Percentiles rank a stretch among this genome's conserved stretches.
Evolutionary conservation across 208 protist species (phyloP).

Genomic region (Histomonas meleagridis): DNA sequence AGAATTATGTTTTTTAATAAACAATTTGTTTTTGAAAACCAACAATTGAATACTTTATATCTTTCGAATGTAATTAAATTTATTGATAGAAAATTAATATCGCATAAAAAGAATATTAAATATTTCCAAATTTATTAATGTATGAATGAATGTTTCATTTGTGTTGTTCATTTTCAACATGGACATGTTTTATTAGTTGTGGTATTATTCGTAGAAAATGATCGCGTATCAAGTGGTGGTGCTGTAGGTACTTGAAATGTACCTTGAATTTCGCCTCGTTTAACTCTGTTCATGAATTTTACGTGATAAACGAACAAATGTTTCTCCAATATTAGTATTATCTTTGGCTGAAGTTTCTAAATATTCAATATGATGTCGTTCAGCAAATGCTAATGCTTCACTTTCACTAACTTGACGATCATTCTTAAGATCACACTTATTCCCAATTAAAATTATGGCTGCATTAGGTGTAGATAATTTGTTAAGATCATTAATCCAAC

Average conservation of each 20-base stretch:
- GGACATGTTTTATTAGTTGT: no score
- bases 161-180: no score
- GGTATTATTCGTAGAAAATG: no score
- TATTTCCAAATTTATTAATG: no score
- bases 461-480: not conserved
- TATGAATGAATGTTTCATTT: no score
- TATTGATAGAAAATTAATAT: no score
- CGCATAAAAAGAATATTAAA: no score
- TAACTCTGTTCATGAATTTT: not conserved
- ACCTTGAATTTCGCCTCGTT: not conserved
- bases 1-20: no score
- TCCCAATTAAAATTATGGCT: not conserved
- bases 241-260: not conserved
- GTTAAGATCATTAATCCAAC: not conserved
- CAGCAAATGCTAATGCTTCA: not conserved
- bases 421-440: not conserved
- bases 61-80: no score
- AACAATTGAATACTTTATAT: no score
- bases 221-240: not conserved
- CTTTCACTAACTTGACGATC: not conserved
- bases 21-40: no score
- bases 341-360: constrained; percentile 21
- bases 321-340: not conserved
- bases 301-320: not conserved
- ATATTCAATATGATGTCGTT: not conserved